Evolutionary conservation across 495 filamentous ascomycete genomes (phyloP), one percentile per base, ranked within the genome.

Genomic region (Aspergillus bridgeri): DNA sequence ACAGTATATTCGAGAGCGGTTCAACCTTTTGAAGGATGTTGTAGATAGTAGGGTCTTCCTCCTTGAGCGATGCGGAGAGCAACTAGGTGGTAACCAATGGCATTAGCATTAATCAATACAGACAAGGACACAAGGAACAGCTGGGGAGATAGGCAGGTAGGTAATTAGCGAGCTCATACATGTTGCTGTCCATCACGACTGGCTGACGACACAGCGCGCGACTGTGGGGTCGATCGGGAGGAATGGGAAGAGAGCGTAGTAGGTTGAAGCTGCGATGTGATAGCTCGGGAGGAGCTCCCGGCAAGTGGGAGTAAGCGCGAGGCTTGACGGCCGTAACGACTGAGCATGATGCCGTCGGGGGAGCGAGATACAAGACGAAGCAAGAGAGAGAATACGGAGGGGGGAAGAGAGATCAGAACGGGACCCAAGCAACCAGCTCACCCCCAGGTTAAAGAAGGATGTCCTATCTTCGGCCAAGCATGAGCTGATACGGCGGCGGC

Each of bases 21-120:
- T 75, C 57, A 74, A 96, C 92, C 81, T 91, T 92, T 74, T 95
- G 85, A 60, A 98, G 83, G 62, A 98, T 97, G 21, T 86, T 83
- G 69, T 82, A 93, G 55, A 98, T 85, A 47, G 85, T 74, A 21
- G 92, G 92, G 75, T 99, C 94, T 42, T 90, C 90, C 62, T 92
- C 83, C 68, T 94, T 79, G 42, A 98, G 80, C 60, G 85, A 79
- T 22, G 89, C 81, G 27, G 88, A 81, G 48, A 98, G 87, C 44
- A 97, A 74, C 94, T 98, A 65, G 19, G 17, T 15, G 33, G 19
- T 38, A 27, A 42, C 13, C 13, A 23, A 38, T 46, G 45, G 42
- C 43, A 44, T 62, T 56, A 59, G 48, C 7, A 27, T 50, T n/a
- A 11, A 50, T 48, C 18, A 18, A 19, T 18, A 17, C 25, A 42